A percentile compares a stretch with the other conserved stretches of the same genome.
phyloP scores from a whole-genome alignment of 2,329 filamentous ascomycete genomes.

The Trichophyton equinum region DNA sequence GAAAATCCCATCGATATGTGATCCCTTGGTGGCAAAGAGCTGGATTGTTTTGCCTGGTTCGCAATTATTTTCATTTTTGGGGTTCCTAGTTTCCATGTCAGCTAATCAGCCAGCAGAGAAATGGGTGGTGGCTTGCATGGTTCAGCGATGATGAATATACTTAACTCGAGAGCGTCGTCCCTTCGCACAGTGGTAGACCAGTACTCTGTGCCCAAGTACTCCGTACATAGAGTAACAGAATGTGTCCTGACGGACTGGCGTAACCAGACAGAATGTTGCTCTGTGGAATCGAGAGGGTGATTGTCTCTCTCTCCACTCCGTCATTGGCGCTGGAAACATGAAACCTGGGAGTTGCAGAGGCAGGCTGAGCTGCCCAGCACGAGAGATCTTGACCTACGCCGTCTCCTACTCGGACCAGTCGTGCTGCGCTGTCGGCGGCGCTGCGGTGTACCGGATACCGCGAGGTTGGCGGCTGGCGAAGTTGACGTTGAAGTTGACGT shows the following conservation, averaged over 20 bases:
- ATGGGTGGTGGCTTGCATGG: conserved; percentile 1
- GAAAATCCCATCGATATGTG: neutral
- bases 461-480: neutral
- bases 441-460: too few species aligned
- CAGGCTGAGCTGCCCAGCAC: neutral
- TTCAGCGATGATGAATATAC: neutral
- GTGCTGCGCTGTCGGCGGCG: neutral
- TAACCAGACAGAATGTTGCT: neutral
- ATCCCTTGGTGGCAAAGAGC: neutral
- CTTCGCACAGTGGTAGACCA: too few species aligned
- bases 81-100: neutral
- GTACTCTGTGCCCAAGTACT: neutral
- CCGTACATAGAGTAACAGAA: neutral
- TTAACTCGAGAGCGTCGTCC: neutral
- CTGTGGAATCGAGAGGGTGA: neutral
- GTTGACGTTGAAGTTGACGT: neutral
- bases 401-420: neutral
- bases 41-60: neutral
- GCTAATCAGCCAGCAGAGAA: neutral
- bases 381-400: neutral
- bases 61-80: neutral
- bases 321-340: neutral
- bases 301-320: neutral
- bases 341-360: neutral
- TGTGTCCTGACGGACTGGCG: neutral